phyloP scores from a whole-genome alignment of 768 basidiomycete genomes.

The Podaxis sp. region DNA sequence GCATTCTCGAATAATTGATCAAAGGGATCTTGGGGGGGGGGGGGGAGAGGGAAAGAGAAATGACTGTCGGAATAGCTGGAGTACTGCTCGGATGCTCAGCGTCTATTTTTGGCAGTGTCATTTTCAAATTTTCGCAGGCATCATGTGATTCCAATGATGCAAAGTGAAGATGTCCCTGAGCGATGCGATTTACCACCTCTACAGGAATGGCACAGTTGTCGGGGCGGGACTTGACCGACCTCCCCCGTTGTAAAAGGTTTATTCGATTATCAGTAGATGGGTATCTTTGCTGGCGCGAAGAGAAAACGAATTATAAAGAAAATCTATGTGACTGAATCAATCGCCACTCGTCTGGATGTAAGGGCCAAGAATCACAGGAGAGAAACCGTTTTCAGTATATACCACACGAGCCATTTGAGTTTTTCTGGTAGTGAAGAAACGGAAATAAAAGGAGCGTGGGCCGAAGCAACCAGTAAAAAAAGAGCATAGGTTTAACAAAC shows the following conservation, averaged over 20 bases:
- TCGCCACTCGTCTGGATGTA: background rate
- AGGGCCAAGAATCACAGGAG: background rate
- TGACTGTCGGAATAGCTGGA: no score
- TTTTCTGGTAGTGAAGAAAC: constrained; percentile 5
- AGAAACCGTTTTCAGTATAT: constrained; percentile 18
- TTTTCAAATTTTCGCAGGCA: background rate
- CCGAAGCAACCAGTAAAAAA: constrained; percentile 8
- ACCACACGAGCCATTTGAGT: constrained; percentile 2
- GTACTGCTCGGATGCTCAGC: no score
- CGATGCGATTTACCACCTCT: background rate
- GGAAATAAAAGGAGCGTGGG: constrained; percentile 9
- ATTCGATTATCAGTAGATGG: background rate
- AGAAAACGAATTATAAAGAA: background rate
- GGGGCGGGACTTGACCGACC: no score
- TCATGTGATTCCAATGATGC: background rate
- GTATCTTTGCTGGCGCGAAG: background rate
- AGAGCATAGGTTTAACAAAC: constrained; percentile 31
- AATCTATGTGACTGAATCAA: constrained; percentile 8
- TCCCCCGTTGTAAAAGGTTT: no score
- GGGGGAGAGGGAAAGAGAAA: background rate
- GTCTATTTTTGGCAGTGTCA: constrained; percentile 1
- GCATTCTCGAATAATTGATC: background rate
- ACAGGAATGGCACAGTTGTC: no score
- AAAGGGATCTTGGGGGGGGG: background rate
- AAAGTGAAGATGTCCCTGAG: background rate